Evolutionary conservation across 208 protist species (phyloP).

Genomic region (Trypanosoma rangeli): DNA sequence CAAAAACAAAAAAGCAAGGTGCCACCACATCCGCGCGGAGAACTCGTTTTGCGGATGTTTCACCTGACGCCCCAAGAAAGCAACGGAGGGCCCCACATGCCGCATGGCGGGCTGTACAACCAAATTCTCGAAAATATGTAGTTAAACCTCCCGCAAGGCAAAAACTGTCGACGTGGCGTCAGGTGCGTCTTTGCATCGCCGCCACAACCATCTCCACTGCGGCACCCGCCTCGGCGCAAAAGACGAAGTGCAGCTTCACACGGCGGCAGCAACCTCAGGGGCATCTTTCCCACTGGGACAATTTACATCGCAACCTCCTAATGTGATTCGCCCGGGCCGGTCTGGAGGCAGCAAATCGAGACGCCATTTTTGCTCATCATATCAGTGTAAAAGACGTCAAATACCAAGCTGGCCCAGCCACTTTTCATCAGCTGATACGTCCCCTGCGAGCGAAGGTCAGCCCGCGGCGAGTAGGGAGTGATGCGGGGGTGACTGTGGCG

Average conservation of each 20-base stretch:
- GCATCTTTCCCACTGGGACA: slow-evolving; percentile 27
- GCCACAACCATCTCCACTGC: slow-evolving; percentile 34
- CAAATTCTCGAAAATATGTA: slow-evolving; percentile 45
- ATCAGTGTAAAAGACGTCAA: slow-evolving; percentile 78
- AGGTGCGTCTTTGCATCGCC: slow-evolving; percentile 23
- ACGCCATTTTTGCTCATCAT: slow-evolving; percentile 30
- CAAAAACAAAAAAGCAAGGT: slow-evolving; percentile 1
- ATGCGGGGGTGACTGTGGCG: slow-evolving; percentile 90
- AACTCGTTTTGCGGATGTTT: slow-evolving; percentile 42
- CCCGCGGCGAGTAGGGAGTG: slow-evolving; percentile 59
- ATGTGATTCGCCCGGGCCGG: slow-evolving; percentile 39
- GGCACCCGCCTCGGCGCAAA: slow-evolving; percentile 27
- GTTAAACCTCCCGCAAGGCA: slow-evolving; percentile 41
- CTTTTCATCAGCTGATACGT: slow-evolving; percentile 74
- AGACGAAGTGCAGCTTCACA: slow-evolving; percentile 9
- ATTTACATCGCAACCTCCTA: slow-evolving; percentile 48
- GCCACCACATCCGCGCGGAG: background rate
- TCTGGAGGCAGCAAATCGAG: slow-evolving; percentile 72
- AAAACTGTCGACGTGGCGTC: slow-evolving; percentile 35
- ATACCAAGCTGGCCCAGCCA: slow-evolving; percentile 84
- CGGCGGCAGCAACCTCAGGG: slow-evolving; percentile 16
- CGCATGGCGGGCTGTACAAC: slow-evolving; percentile 36
- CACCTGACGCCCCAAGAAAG: slow-evolving; percentile 41
- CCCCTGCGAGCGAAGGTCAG: slow-evolving; percentile 81
- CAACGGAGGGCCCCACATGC: slow-evolving; percentile 36